phyloP scores from a whole-genome alignment of 352 stramenopile genomes.

The Blastocystis sp. region DNA sequence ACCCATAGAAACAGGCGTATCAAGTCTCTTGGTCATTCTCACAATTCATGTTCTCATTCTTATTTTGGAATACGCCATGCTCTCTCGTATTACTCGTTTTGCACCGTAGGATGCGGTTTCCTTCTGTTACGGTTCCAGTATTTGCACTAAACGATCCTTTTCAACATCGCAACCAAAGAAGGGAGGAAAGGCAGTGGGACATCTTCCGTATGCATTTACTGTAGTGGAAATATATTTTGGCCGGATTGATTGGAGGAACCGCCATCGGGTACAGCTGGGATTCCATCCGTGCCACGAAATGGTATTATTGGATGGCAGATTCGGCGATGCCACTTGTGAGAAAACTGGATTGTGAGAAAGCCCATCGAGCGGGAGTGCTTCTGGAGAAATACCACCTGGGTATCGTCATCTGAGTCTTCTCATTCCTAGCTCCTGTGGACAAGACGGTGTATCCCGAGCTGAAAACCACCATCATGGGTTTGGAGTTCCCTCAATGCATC shows the following conservation, averaged over 20 bases:
- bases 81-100: not conserved
- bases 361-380: slow-evolving; percentile 34
- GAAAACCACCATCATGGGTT: slow-evolving; percentile 56
- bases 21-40: no score
- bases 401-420: not conserved
- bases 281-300: slow-evolving; percentile 6
- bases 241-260: not conserved
- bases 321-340: slow-evolving; percentile 32
- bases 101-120: not conserved
- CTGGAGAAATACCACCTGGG: slow-evolving; percentile 54
- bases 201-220: not conserved
- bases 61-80: no score
- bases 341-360: slow-evolving; percentile 28
- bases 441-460: slow-evolving; percentile 12
- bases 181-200: not conserved
- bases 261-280: slow-evolving; percentile 31
- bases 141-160: not conserved
- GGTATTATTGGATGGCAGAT: slow-evolving; percentile 18
- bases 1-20: no score
- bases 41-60: no score
- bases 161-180: not conserved
- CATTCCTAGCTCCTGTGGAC: slow-evolving; percentile 31
- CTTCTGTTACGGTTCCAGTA: not conserved
- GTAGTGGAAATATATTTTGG: slow-evolving; percentile 26
- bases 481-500: slow-evolving; percentile 70